Evolutionary conservation across 371 early-diverging fungal species (phyloP).

Genomic region (Catenaria anguillulae): DNA sequence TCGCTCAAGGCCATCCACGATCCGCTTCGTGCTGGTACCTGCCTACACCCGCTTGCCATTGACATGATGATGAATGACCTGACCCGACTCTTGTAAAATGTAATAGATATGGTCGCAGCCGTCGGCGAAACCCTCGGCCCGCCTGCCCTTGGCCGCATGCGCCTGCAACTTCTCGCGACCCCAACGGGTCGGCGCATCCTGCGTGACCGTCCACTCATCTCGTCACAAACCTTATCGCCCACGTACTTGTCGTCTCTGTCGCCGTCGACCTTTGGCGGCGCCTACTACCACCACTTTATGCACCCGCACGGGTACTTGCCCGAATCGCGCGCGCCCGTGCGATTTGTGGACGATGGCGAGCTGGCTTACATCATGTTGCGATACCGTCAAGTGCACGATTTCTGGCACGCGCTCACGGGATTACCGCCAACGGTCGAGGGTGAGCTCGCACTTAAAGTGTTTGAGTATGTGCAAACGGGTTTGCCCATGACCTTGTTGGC

Average conservation of each 20-base stretch:
- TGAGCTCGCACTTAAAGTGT: slow-evolving; percentile 87
- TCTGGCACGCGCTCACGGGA: slow-evolving; percentile 77
- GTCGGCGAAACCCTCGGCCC: slow-evolving; percentile 79
- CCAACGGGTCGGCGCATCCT: slow-evolving; percentile 65
- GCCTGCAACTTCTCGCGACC: slow-evolving; percentile 62
- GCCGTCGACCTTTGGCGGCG: slow-evolving; percentile 66
- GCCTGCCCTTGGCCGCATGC: slow-evolving; percentile 42
- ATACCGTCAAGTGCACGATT: slow-evolving; percentile 87
- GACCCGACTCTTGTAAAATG: no score
- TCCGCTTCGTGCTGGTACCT: slow-evolving; percentile 1
- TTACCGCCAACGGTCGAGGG: slow-evolving; percentile 73
- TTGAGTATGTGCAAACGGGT: slow-evolving; percentile 68
- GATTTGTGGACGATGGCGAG: slow-evolving; percentile 64
- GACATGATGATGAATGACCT: no score
- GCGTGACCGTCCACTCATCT: slow-evolving; percentile 59
- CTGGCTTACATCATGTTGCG: slow-evolving; percentile 84
- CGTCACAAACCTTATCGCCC: slow-evolving; percentile 45
- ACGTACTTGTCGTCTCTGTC: slow-evolving; percentile 42
- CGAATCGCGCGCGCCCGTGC: slow-evolving; percentile 63
- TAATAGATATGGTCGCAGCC: slow-evolving; percentile 72
- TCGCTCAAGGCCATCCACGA: slow-evolving; percentile 8
- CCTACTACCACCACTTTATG: slow-evolving; percentile 60
- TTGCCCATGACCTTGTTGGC: slow-evolving; percentile 25
- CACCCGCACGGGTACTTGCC: slow-evolving; percentile 63
- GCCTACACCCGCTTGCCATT: background rate